Evolutionary conservation across 371 early-diverging fungal species (phyloP).

Genomic region (Mucor irregularis): DNA sequence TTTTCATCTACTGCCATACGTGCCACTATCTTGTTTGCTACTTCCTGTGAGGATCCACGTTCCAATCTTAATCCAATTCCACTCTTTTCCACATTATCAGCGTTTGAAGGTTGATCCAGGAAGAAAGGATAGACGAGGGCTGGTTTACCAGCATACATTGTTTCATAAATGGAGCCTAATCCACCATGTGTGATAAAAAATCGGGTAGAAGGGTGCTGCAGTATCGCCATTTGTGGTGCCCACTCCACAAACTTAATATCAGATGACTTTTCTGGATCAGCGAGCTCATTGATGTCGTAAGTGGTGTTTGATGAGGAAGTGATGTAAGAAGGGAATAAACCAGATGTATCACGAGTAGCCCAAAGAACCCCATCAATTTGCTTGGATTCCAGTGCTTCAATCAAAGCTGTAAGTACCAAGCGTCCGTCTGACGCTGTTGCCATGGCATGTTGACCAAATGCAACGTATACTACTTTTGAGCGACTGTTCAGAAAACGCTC

Average conservation of each 20-base stretch:
- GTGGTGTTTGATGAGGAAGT: conserved; percentile 1
- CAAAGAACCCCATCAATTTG: conserved; percentile 38
- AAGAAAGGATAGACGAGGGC: conserved; percentile 41
- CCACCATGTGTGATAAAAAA: conserved; percentile 46
- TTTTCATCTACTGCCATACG: conserved; percentile 1
- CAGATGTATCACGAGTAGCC: conserved; percentile 12
- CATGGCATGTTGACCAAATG: conserved; percentile 33
- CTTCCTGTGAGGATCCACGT: background rate
- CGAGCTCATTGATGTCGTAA: background rate
- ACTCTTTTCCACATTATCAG: conserved; percentile 1
- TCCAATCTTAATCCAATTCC: conserved; percentile 1
- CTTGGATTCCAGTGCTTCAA: conserved; percentile 20
- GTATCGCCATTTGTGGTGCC: conserved; percentile 45
- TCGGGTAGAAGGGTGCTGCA: conserved; percentile 27
- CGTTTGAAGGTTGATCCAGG: conserved; percentile 35
- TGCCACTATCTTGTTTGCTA: background rate
- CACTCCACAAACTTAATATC: conserved; percentile 20
- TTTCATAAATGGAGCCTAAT: conserved; percentile 34
- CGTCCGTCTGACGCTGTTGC: conserved; percentile 5
- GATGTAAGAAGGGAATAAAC: conserved; percentile 9
- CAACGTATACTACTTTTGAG: conserved; percentile 31
- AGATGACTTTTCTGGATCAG: background rate
- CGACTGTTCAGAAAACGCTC: conserved; percentile 18
- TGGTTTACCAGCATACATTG: conserved; percentile 29
- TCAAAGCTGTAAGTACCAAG: conserved; percentile 21